Base-by-base conservation (phyloP, 495 filamentous ascomycete genomes). In the Penicillium verhagenii region DNA sequence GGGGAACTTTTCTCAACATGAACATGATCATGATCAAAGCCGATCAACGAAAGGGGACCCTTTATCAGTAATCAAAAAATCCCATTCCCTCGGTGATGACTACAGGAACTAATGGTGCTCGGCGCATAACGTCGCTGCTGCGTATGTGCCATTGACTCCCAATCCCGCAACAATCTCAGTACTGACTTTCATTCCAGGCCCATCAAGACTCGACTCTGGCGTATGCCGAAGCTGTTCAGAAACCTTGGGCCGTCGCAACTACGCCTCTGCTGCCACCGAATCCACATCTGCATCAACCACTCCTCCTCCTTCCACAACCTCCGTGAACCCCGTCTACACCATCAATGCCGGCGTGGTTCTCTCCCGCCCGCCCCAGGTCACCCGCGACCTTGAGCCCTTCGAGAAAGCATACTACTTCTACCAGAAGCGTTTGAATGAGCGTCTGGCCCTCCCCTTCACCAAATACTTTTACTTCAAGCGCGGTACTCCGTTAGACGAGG, bases 381-480 rank as follows among this genome's bases (percentile, higher is more conserved):
- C 95, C 47, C 88, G 88, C 55, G 78, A 87, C 47, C 86, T 91
- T 16, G 86, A 86, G 28, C 79, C 88, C 11, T 97, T 99, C 71
- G 94, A 99, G 72, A 87, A 90, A 68, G 79, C 92, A 47, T 97
- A 82, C 76, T 94, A 86, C 78, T 90, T 97, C 70, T 99, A 99
- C 77, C 94, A 99, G 74, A 90, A 90, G 55, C 91, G 94, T 11
- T 80, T 99, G 49, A 96, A 99, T 72, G 94, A 99, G 76, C 91
- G 94, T 10, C 79, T 96, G 26, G 83, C 85, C 10, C 79, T 93
- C 8, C 92, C 93, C 2, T 99, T 99, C 76, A 88, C 87, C 16
- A 83, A 88, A 48, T 91, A 89, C 69, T 94, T 97, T 73, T 99
- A 96, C 81, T 96, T 91, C 87, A 96, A 95, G 79, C 86, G 86